Conservation (phyloP, 148 eudicot genomes). For the Talinum fruticosum region DNA sequence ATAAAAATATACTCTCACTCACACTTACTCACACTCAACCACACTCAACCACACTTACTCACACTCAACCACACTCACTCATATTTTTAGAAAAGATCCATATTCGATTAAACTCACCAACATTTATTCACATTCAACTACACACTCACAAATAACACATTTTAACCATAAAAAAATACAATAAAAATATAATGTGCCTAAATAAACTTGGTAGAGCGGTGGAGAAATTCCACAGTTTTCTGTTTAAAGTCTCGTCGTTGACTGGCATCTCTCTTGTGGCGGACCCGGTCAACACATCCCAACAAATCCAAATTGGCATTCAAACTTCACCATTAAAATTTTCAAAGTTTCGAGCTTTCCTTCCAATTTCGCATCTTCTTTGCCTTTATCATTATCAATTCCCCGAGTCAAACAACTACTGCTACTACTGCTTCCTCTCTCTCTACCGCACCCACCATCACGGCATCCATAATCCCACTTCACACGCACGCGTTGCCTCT, state of each 20-base stretch:
- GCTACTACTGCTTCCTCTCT: background rate
- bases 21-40: too few species aligned
- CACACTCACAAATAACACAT: too few species aligned
- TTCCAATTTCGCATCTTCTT: background rate
- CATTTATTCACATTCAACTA: too few species aligned
- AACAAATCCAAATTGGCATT: background rate
- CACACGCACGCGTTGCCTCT: constrained; percentile 5
- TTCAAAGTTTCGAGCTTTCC: background rate
- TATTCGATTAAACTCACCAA: too few species aligned
- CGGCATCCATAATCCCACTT: background rate
- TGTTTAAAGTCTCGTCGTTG: background rate
- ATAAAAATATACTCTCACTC: too few species aligned
- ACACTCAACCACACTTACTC: too few species aligned
- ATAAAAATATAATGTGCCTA: too few species aligned
- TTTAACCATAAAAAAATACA: too few species aligned
- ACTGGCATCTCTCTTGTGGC: background rate
- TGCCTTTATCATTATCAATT: background rate
- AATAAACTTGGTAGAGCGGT: too few species aligned
- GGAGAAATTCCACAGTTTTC: too few species aligned
- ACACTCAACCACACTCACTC: too few species aligned
- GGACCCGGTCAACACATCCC: background rate
- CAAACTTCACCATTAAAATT: background rate
- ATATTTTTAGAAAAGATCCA: too few species aligned
- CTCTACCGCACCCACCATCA: background rate
- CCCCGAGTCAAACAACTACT: background rate